phyloP scores from a whole-genome alignment of 768 basidiomycete genomes.

The Cyclocybe cylindracea region DNA sequence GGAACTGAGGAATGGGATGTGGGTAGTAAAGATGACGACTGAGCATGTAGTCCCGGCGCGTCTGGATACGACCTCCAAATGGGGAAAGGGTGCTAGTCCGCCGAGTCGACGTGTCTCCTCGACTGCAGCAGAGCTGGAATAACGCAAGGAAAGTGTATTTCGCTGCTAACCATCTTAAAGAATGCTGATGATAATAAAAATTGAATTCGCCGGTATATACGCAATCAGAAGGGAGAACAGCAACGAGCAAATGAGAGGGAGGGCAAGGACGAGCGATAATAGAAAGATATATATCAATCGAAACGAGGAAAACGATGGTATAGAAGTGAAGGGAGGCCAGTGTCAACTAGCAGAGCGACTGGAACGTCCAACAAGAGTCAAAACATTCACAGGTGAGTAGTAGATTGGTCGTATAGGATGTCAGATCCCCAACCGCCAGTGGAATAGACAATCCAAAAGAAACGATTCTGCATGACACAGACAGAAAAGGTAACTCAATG shows the following conservation, averaged over 20 bases:
- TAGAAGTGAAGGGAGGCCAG: conserved; percentile 32
- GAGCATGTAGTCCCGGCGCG: too few relatives aligned
- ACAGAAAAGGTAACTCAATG: conserved; percentile 13
- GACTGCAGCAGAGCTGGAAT: conserved; percentile 4
- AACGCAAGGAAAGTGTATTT: not conserved
- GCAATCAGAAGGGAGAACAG: conserved; percentile 27
- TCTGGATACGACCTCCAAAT: too few relatives aligned
- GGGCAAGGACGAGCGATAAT: conserved; percentile 31
- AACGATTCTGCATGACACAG: conserved; percentile 9
- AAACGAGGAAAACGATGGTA: conserved; percentile 21
- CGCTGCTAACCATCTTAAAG: not conserved
- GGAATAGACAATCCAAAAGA: conserved; percentile 20
- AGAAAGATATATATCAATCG: conserved; percentile 29
- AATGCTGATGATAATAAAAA: conserved; percentile 22
- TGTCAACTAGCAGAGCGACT: conserved; percentile 61
- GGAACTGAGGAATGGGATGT: conserved; percentile 2
- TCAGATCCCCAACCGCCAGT: conserved; percentile 30
- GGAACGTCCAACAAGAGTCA: conserved; percentile 45
- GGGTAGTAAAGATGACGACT: conserved; percentile 7
- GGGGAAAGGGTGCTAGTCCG: too few relatives aligned
- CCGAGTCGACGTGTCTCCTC: too few relatives aligned
- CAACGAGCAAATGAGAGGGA: conserved; percentile 25
- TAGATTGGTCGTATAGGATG: conserved; percentile 49
- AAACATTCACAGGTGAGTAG: conserved; percentile 58
- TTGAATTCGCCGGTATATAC: conserved; percentile 52